Evolutionary conservation across 176 grass and related monocot species (phyloP).

Genomic region (Urochloa ruziziensis): DNA sequence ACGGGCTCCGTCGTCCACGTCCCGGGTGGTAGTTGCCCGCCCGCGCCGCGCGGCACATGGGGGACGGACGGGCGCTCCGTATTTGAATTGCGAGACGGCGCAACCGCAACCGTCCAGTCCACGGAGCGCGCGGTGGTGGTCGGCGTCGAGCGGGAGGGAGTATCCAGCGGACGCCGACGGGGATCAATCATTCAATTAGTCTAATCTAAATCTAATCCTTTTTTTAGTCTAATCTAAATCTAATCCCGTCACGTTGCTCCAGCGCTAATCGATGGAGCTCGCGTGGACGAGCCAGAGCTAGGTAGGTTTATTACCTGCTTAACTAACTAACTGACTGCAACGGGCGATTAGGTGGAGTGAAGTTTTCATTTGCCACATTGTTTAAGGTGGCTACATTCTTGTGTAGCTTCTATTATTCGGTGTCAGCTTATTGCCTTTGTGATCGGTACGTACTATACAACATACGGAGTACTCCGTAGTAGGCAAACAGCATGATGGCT

Average conservation of each 20-base stretch:
- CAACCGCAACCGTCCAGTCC: neutral
- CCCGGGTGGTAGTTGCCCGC: neutral
- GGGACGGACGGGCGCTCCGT: neutral
- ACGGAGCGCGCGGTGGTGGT: neutral
- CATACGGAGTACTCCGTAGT: no score
- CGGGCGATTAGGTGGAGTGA: neutral
- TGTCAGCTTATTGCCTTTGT: neutral
- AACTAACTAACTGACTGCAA: neutral
- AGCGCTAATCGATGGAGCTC: neutral
- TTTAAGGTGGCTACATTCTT: neutral
- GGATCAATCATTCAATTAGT: neutral
- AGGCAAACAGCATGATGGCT: no score
- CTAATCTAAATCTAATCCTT: no score
- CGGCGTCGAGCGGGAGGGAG: neutral
- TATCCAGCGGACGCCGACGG: neutral
- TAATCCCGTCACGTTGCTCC: neutral
- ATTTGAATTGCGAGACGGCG: neutral
- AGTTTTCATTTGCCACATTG: neutral
- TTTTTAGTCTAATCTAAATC: no score
- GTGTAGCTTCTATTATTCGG: neutral
- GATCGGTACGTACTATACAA: no score
- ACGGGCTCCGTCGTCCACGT: neutral
- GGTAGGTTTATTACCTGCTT: neutral
- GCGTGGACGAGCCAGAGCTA: neutral
- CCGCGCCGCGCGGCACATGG: slow-evolving; percentile 29